Conservation (phyloP, 805 yeast species). For the Yarrowia yakushimensis region DNA sequence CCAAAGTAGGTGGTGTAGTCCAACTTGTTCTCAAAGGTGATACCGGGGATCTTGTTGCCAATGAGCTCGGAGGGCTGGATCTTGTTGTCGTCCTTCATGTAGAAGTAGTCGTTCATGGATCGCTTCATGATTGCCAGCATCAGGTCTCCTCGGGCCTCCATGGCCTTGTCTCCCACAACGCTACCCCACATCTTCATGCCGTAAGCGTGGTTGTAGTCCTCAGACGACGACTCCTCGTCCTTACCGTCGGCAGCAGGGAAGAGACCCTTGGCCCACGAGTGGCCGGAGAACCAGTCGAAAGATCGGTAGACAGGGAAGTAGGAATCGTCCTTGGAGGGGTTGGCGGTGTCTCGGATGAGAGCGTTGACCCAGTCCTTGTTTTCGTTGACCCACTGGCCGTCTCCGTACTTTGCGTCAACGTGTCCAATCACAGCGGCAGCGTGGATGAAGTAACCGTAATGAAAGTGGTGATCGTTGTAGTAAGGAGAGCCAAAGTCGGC, state of each 20-base stretch:
- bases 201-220: slow-evolving; percentile 69
- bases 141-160: slow-evolving; percentile 58
- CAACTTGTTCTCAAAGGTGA: slow-evolving; percentile 69
- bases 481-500: slow-evolving; percentile 74
- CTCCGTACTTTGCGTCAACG: slow-evolving; percentile 50
- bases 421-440: slow-evolving; percentile 75
- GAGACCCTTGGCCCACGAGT: slow-evolving; percentile 75
- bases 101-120: slow-evolving; percentile 55
- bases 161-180: slow-evolving; percentile 50
- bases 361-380: slow-evolving; percentile 58
- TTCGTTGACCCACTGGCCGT: slow-evolving; percentile 48
- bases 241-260: slow-evolving; percentile 64
- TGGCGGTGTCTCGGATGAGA: slow-evolving; percentile 64
- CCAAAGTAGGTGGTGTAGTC: slow-evolving; percentile 78
- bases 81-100: slow-evolving; percentile 48
- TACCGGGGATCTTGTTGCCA: slow-evolving; percentile 70
- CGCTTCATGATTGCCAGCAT: slow-evolving; percentile 56
- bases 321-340: slow-evolving; percentile 50
- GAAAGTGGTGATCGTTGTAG: slow-evolving; percentile 85
- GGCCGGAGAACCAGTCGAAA: slow-evolving; percentile 74
- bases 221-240: slow-evolving; percentile 69
- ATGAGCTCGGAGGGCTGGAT: slow-evolving; percentile 53
- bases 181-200: slow-evolving; percentile 72
- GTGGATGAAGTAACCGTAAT: slow-evolving; percentile 79
- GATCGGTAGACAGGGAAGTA: slow-evolving; percentile 65